Conservation (phyloP, 1,284 basidiomycete species). For the Cryptococcus hybrid region DNA sequence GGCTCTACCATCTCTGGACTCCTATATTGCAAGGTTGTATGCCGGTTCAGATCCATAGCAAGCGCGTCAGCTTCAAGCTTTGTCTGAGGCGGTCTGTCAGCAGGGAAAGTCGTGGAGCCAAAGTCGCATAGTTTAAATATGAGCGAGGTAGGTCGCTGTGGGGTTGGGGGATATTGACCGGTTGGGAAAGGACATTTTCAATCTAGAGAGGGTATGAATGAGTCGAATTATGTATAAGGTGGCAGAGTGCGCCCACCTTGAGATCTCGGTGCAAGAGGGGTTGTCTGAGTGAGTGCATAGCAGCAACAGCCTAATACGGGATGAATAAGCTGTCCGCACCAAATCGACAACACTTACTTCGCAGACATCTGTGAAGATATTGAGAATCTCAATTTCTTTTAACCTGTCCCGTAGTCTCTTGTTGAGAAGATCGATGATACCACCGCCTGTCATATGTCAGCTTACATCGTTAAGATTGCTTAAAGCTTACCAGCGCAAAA, state of each 20-base stretch:
- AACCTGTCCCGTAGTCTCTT: slow-evolving; percentile 87
- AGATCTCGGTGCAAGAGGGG: slow-evolving; percentile 94
- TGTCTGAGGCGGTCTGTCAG: slow-evolving; percentile 64
- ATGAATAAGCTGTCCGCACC: not conserved
- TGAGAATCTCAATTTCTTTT: slow-evolving; percentile 92
- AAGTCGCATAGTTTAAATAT: slow-evolving; percentile 97
- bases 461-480: not conserved
- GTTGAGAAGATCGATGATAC: slow-evolving; percentile 99
- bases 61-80: slow-evolving; percentile 79
- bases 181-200: slow-evolving; percentile 81
- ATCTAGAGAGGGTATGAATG: slow-evolving; percentile 53
- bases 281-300: slow-evolving; percentile 87
- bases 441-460: slow-evolving; percentile 64
- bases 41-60: slow-evolving; percentile 88
- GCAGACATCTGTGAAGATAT: slow-evolving; percentile 95
- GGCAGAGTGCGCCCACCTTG: slow-evolving; percentile 55
- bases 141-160: slow-evolving; percentile 52
- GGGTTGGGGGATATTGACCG: slow-evolving; percentile 54
- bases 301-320: slow-evolving; percentile 63
- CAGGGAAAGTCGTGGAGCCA: slow-evolving; percentile 81
- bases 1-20: slow-evolving; percentile 97
- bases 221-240: not conserved
- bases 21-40: slow-evolving; percentile 93
- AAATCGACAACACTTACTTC: slow-evolving; percentile 53
- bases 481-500: slow-evolving; percentile 65